Conservation (phyloP, 1,284 basidiomycete genomes). For the Apiotrichum montevideense region DNA sequence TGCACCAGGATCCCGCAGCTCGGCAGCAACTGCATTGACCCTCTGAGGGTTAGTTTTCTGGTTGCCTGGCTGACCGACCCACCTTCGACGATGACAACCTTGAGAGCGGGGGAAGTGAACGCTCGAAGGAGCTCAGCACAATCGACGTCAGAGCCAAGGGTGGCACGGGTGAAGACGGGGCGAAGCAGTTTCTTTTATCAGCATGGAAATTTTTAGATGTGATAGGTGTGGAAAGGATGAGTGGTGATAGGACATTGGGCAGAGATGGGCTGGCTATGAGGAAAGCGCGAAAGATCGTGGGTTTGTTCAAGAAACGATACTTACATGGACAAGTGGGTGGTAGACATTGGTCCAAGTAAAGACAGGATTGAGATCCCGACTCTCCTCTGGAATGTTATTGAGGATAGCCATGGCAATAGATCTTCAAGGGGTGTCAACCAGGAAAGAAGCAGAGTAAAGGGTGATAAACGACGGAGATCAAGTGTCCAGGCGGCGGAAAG, state of each 20-base stretch:
- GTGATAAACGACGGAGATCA: background rate
- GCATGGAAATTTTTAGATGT: too few species aligned
- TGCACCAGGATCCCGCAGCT: background rate
- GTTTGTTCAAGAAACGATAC: background rate
- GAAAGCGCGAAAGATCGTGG: too few species aligned
- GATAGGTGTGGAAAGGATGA: too few species aligned
- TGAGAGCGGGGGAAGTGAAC: background rate
- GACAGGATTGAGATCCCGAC: background rate
- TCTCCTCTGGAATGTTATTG: background rate
- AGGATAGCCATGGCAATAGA: background rate
- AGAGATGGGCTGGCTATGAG: too few species aligned
- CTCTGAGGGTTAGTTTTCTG: background rate
- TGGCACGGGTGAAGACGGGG: constrained; percentile 4
- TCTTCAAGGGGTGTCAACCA: background rate
- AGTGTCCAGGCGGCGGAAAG: too few species aligned
- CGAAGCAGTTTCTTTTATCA: constrained; percentile 2
- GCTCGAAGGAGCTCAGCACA: constrained; percentile 2
- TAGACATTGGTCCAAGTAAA: background rate
- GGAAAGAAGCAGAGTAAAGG: background rate
- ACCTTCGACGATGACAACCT: background rate
- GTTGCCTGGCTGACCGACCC: background rate
- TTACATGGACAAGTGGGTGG: background rate
- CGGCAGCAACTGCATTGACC: background rate
- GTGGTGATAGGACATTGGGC: background rate
- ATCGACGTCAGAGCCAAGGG: constrained; percentile 1